These are phyloP conservation scores for Ustilago shanxiensis DNA, from an alignment of 1,284 basidiomycete genomes.

Conservation along the genomic window DNA sequence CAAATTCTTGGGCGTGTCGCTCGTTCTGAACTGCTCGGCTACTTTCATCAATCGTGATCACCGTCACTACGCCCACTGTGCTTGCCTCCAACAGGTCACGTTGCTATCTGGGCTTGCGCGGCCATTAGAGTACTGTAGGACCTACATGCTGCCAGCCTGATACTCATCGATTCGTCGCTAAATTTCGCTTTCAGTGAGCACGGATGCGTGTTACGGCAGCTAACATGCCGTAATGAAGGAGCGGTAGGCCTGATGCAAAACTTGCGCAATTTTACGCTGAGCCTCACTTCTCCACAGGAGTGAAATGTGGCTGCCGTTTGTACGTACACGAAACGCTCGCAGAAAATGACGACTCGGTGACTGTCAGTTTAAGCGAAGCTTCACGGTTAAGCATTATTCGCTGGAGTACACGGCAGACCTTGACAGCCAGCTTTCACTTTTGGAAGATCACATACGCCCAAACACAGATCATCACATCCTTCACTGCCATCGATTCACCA, in stretches of 20 bases:
- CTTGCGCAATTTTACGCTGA: not conserved
- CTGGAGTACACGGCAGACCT: not conserved
- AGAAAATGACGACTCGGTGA: conserved; percentile 6
- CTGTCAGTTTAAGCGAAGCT: not conserved
- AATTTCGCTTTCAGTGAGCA: not conserved
- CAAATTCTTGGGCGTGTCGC: not conserved
- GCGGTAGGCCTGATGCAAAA: not conserved
- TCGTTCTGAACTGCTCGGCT: not conserved
- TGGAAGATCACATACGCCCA: too few species aligned
- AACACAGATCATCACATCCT: not conserved
- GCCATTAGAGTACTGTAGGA: conserved; percentile 6
- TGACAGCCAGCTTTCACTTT: too few species aligned
- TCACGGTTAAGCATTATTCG: not conserved
- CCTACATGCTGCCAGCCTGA: too few species aligned
- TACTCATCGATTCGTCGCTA: not conserved
- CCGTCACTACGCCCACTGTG: not conserved
- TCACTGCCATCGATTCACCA: not conserved
- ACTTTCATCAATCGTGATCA: not conserved
- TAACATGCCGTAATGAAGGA: conserved; percentile 4
- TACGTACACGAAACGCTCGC: not conserved
- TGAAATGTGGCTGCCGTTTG: not conserved
- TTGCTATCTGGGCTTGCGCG: not conserved
- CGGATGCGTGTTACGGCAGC: not conserved
- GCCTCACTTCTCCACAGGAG: not conserved
- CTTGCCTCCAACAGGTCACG: not conserved